Base-by-base conservation (phyloP, 352 stramenopile species). In the Phytopythium montanum region DNA sequence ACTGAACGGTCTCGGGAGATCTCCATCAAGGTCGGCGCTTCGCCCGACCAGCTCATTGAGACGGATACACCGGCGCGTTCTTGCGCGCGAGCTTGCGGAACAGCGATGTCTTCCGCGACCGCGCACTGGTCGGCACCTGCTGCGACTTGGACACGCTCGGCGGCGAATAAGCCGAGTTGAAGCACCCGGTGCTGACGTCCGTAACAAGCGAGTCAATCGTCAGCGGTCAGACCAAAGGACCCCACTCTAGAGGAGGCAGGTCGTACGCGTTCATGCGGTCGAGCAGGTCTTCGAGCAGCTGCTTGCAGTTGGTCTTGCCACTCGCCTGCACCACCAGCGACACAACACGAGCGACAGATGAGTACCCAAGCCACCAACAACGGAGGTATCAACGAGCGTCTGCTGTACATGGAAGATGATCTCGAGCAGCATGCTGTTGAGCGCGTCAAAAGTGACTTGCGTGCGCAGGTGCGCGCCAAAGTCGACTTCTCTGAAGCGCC, bases 391-490 rank as follows among this genome's bases (percentile, higher is more conserved):
- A 31, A 34, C n/a, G n/a, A n/a, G n/a, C n/a, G n/a, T n/a, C 33
- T 14, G 14, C 10, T 12, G 3, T 38, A 38, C 33, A 28, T 89
- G 68, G 60, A 89, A 79, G 12, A 77, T 74, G 36, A 87, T 68
- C 39, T 81, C 76, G 13, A 90, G 59, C 13, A 89, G 51, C 31
- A 86, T 59, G 16, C 66, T 56, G 52, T 87, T 81, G 5, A 76
- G 70, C 21, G 81, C 67, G 53, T 90, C 80, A 54, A 79, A 90
- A 4, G 75, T 85, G 48, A 88, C 54, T 59, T 87, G 79, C 23
- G 75, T 89, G 26, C 82, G 78, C 23, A 83, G 61, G 3, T 65
- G 44, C 31, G 71, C 63, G 0, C 68, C 70, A 18, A 86, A 68
- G 33, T 79, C 79, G 48, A 67, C 60, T 49, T 70, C 62, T 56